A percentile compares a stretch with the other conserved stretches of the same genome.
These are phyloP conservation scores for Acorus gramineus DNA, from an alignment of 106 monocot species.

Conservation along the genomic window DNA sequence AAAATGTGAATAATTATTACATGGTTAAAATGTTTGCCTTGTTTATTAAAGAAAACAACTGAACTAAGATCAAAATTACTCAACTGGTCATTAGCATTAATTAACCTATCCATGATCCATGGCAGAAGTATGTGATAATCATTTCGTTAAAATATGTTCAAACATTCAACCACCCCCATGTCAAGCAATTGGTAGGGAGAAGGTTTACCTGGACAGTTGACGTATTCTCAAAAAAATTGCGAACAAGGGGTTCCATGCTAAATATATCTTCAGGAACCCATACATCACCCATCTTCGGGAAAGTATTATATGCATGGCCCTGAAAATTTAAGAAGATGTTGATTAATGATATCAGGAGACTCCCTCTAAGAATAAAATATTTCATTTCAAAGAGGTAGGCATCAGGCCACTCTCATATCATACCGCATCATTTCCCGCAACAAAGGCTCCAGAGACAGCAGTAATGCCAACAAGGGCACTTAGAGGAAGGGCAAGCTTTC, in stretches of 20 bases:
- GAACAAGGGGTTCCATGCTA: constrained; percentile 66
- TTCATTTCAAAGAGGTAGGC: no score
- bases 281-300: constrained; percentile 96
- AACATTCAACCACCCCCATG: no score
- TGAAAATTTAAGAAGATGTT: constrained; percentile 3
- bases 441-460: constrained; percentile 93
- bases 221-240: constrained; percentile 97
- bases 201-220: constrained; percentile 75
- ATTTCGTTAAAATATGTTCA: no score
- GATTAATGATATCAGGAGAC: no score
- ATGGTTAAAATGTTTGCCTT: no score
- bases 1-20: no score
- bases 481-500: constrained; percentile 57
- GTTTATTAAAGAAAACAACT: no score
- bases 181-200: background rate
- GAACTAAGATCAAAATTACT: no score
- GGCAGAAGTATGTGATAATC: no score
- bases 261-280: constrained; percentile 94
- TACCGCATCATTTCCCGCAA: constrained; percentile 99
- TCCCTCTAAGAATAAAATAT: no score
- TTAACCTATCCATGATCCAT: no score
- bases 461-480: constrained; percentile 81
- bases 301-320: constrained; percentile 98
- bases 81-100: no score
- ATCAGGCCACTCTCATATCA: background rate